phyloP scores from a whole-genome alignment of 352 stramenopile species.

The Globisporangium nodosum region DNA sequence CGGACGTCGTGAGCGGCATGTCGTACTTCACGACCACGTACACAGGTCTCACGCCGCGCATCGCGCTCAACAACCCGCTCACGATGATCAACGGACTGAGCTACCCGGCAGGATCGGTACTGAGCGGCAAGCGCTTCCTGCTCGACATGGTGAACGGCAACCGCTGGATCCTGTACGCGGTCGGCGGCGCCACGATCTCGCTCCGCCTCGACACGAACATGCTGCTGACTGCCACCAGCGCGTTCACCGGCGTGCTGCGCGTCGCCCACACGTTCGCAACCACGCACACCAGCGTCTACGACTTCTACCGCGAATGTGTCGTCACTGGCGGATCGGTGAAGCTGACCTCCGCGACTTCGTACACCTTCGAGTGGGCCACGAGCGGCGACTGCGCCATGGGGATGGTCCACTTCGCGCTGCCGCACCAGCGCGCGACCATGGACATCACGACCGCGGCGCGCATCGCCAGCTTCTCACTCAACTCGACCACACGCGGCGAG shows the following conservation, averaged over 20 bases:
- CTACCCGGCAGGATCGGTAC: conserved; percentile 19
- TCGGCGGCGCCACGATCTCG: conserved; percentile 19
- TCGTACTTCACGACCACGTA: conserved; percentile 62
- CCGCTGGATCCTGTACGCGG: conserved; percentile 56
- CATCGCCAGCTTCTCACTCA: conserved; percentile 30
- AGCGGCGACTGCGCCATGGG: conserved; percentile 43
- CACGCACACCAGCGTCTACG: conserved; percentile 42
- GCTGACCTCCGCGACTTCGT: conserved; percentile 39
- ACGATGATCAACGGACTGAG: conserved; percentile 38
- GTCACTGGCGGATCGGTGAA: conserved; percentile 38
- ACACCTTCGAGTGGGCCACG: conserved; percentile 60
- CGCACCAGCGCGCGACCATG: conserved; percentile 52
- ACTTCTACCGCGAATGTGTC: conserved; percentile 60
- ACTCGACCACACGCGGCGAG: conserved; percentile 43
- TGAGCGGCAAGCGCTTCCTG: conserved; percentile 41
- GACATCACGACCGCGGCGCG: conserved; percentile 30
- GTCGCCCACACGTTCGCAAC: conserved; percentile 32
- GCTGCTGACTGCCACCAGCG: conserved; percentile 23
- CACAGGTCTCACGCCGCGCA: conserved; percentile 37
- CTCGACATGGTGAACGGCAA: conserved; percentile 45
- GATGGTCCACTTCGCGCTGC: conserved; percentile 56
- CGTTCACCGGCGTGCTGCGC: conserved; percentile 41
- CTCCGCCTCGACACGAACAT: conserved; percentile 39
- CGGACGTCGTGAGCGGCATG: conserved; percentile 65
- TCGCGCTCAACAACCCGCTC: conserved; percentile 50